These are phyloP conservation scores for Kluyveromyces sp. DNA, from an alignment of 1,139 yeast species.

Conservation along the genomic window DNA sequence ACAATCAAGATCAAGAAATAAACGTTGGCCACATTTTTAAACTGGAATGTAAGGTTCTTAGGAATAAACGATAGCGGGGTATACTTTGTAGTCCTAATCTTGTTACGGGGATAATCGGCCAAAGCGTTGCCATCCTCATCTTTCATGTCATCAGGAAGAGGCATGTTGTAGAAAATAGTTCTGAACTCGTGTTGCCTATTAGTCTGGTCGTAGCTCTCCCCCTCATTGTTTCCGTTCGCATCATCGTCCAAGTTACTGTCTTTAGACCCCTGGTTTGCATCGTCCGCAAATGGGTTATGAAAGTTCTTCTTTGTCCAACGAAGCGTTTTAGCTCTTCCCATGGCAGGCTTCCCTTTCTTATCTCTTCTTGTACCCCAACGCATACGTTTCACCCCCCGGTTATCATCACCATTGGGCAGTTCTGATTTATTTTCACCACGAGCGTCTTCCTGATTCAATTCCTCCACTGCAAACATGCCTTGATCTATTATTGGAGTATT, in stretches of 20 bases:
- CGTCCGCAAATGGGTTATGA: constrained; percentile 27
- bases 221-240: constrained; percentile 5
- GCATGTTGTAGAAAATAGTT: constrained; percentile 58
- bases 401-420: background rate
- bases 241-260: constrained; percentile 23
- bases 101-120: constrained; percentile 65
- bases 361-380: constrained; percentile 90
- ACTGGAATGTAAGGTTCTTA: constrained; percentile 71
- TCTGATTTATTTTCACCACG: constrained; percentile 21
- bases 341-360: constrained; percentile 60
- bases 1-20: constrained; percentile 79
- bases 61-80: constrained; percentile 87
- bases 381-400: constrained; percentile 50
- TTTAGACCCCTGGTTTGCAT: constrained; percentile 13
- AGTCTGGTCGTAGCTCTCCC: constrained; percentile 14
- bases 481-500: constrained; percentile 22
- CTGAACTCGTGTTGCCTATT: constrained; percentile 36
- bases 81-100: constrained; percentile 91
- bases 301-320: constrained; percentile 34
- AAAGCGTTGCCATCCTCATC: constrained; percentile 61
- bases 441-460: constrained; percentile 19
- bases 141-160: constrained; percentile 54
- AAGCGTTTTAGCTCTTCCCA: constrained; percentile 36
- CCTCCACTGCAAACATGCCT: constrained; percentile 18
- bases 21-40: constrained; percentile 81